Base-by-base conservation (phyloP, 1,284 basidiomycete species). In the Cystobasidiaceae sp. region DNA sequence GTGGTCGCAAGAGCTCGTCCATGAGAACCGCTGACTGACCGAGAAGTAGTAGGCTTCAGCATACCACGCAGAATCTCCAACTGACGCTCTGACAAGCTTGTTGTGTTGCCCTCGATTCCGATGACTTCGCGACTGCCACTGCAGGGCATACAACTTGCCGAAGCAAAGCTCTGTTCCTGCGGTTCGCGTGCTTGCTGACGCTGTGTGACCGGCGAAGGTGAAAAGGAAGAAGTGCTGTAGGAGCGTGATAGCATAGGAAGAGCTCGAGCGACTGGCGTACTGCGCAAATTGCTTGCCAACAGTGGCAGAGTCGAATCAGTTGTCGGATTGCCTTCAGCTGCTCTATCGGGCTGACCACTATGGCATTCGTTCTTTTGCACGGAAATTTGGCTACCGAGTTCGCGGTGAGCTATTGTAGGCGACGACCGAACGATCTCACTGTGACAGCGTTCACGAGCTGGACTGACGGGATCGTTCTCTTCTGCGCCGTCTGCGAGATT, bases 401-500 rank as follows among this genome's bases (percentile, higher is more conserved):
- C n/a, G n/a, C n/a, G n/a, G n/a, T n/a, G n/a, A n/a, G n/a, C n/a
- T n/a, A n/a, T n/a, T n/a, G n/a, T n/a, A n/a, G n/a, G n/a, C n/a
- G n/a, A n/a, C n/a, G n/a, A n/a, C 3, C 11, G 19, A 28, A 37
- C 28, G 7, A 48, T 46, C 25, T 39, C 39, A n/a, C 41, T 44
- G 1, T 44, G 32, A 33, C 54, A 44, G n/a, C 39, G 32, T 19
- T 44, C 41, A 30, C 54, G 41, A 15, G 1, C 21, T 1, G 39
- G n/a, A 21, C 9, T 27, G 3, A 11, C 15, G 2, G 30, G 39
- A 19, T 68, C 65, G 2, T 58, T 43, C 15, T 60, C 57, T 27
- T 60, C 49, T 27, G 57, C 60, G 17, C 83, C 83, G 15, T 86
- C 83, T 0, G 86, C 88, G 3, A 92, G 80, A 73, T 91, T 88